Conservation (phyloP, 2,329 filamentous ascomycete species). For the Zymoseptoria brevis region DNA sequence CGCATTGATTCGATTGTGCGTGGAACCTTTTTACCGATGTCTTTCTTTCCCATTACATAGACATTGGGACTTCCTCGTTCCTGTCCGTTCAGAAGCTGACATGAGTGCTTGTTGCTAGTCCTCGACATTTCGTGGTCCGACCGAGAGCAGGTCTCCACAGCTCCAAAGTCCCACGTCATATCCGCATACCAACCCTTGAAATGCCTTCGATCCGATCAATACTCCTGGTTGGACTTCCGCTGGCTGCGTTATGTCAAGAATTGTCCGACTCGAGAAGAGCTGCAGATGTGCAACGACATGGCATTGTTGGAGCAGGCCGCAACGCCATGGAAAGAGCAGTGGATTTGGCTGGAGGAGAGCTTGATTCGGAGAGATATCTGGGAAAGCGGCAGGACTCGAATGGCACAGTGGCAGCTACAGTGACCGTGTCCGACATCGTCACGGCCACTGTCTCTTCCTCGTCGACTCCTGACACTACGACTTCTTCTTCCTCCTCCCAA, state of each 20-base stretch:
- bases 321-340: conserved; percentile 53
- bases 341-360: conserved; percentile 49
- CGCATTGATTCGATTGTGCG: background rate
- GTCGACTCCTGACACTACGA: conserved; percentile 16
- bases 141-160: conserved; percentile 12
- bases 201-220: conserved; percentile 38
- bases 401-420: conserved; percentile 16
- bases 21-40: background rate
- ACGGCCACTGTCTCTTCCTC: conserved; percentile 22
- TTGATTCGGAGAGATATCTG: conserved; percentile 31
- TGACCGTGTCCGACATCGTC: conserved; percentile 19
- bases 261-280: background rate
- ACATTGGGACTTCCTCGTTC: background rate
- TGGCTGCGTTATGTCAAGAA: conserved; percentile 29
- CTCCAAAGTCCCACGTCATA: background rate
- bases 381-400: conserved; percentile 33
- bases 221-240: conserved; percentile 30
- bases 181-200: background rate
- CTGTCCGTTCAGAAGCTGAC: conserved; percentile 1
- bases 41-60: background rate
- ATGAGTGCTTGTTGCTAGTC: background rate
- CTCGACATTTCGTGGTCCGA: conserved; percentile 1
- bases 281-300: conserved; percentile 33
- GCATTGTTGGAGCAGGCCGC: conserved; percentile 58
- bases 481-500: conserved; percentile 5